Conservation (phyloP, 2,329 filamentous ascomycete species). For the Didymosphaeria variabile region DNA sequence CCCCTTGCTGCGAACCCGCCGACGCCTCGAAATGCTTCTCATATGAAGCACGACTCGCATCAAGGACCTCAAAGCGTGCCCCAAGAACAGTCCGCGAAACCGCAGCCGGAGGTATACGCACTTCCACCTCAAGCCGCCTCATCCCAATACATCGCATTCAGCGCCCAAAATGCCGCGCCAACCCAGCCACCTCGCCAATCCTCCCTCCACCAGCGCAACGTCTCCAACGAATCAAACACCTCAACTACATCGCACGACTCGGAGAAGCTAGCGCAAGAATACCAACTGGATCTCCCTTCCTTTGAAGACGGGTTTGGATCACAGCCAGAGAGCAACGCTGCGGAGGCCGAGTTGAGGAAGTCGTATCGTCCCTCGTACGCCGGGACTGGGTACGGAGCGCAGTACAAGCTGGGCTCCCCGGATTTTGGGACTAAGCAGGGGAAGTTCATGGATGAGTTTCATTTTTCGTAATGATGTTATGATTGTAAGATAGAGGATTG, state of each 20-base stretch:
- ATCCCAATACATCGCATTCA: slow-evolving; percentile 12
- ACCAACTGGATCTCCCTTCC: slow-evolving; percentile 30
- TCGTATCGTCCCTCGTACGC: slow-evolving; percentile 2
- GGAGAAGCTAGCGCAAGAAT: slow-evolving; percentile 34
- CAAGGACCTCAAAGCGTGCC: background rate
- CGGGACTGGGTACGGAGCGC: background rate
- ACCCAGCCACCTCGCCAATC: slow-evolving; percentile 6
- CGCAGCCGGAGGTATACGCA: background rate
- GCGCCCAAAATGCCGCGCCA: background rate
- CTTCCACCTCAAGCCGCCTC: background rate
- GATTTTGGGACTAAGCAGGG: slow-evolving; percentile 5
- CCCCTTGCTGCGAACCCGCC: slow-evolving; percentile 15
- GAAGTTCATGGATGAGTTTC: slow-evolving; percentile 1
- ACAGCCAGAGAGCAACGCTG: background rate
- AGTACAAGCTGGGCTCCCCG: background rate
- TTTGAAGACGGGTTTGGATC: slow-evolving; percentile 33
- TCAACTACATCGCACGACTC: slow-evolving; percentile 30
- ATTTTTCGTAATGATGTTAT: background rate
- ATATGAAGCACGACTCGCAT: slow-evolving; percentile 19
- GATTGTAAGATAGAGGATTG: background rate
- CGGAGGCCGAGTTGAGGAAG: background rate
- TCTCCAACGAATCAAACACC: slow-evolving; percentile 20
- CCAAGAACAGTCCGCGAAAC: background rate
- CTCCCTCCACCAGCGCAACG: slow-evolving; percentile 25
- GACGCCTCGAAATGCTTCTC: background rate